Percentiles rank a stretch among this genome's conserved stretches.
Evolutionary conservation across 2,329 filamentous ascomycete genomes (phyloP).

Genomic region (Blastomyces silverae): DNA sequence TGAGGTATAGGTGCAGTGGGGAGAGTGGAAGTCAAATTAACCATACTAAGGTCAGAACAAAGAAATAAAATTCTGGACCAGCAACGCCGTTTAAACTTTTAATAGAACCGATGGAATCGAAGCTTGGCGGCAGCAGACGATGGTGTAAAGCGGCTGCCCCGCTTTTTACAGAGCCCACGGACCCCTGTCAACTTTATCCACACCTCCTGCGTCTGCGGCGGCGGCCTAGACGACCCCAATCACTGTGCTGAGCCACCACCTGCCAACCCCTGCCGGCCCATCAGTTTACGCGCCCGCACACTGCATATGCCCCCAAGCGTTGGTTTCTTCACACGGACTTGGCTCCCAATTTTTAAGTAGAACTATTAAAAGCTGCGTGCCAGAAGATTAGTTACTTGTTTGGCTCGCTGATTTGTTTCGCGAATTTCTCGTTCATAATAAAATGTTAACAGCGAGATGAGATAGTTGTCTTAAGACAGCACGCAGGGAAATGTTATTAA

Average conservation of each 20-base stretch:
- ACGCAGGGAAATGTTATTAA: no score
- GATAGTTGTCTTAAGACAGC: no score
- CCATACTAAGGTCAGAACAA: background rate
- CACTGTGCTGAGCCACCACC: background rate
- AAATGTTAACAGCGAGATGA: no score
- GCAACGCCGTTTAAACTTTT: background rate
- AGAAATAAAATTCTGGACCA: no score
- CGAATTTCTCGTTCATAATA: no score
- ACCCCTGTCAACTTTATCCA: slow-evolving; percentile 11
- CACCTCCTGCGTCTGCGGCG: background rate
- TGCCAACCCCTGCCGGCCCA: background rate
- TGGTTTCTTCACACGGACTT: no score
- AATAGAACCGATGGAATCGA: background rate
- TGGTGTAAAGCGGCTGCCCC: background rate
- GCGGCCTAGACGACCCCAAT: background rate
- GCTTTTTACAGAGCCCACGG: slow-evolving; percentile 4
- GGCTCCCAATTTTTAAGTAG: no score
- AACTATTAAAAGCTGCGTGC: no score
- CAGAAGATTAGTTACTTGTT: no score
- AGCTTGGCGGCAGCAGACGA: background rate
- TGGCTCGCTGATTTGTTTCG: no score
- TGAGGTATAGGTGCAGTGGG: no score
- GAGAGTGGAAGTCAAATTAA: background rate
- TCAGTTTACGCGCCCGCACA: background rate
- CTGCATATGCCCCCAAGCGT: background rate